Evolutionary conservation across 805 yeast species (phyloP).

Genomic region (Kluyveromyces starmeri): DNA sequence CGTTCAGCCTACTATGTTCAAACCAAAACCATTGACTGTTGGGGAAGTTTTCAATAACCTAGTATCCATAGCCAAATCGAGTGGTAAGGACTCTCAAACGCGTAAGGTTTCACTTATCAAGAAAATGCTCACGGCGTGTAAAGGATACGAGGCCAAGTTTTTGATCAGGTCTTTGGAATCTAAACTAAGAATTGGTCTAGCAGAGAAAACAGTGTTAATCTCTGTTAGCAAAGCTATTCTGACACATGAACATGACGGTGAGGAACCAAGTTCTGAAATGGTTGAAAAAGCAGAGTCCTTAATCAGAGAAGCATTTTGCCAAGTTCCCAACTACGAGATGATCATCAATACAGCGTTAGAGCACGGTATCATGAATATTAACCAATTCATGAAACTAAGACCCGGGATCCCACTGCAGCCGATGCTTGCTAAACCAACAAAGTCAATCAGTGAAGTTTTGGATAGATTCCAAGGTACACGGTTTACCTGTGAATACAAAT

Average conservation of each 20-base stretch:
- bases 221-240: constrained; percentile 79
- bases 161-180: constrained; percentile 88
- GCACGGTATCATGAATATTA: constrained; percentile 57
- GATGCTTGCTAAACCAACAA: constrained; percentile 97
- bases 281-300: constrained; percentile 63
- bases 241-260: constrained; percentile 42
- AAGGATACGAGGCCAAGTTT: constrained; percentile 81
- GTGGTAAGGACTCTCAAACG: constrained; percentile 77
- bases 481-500: constrained; percentile 93
- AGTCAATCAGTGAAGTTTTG: constrained; percentile 82
- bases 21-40: constrained; percentile 73
- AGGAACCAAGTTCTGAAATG: constrained; percentile 33
- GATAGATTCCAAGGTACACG: constrained; percentile 78
- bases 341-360: constrained; percentile 58
- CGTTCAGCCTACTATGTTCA: constrained; percentile 88
- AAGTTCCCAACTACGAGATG: constrained; percentile 81
- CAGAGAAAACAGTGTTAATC: constrained; percentile 83
- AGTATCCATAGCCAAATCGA: constrained; percentile 63
- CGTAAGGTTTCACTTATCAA: constrained; percentile 73
- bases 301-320: constrained; percentile 79
- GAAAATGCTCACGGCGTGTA: constrained; percentile 76
- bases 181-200: constrained; percentile 84
- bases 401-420: constrained; percentile 97
- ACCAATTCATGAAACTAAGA: constrained; percentile 60
- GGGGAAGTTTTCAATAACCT: constrained; percentile 65